Percentiles rank a stretch among this genome's conserved stretches.
Conservation (phyloP, 306 rosid genomes). For the Vicia sativa region DNA sequence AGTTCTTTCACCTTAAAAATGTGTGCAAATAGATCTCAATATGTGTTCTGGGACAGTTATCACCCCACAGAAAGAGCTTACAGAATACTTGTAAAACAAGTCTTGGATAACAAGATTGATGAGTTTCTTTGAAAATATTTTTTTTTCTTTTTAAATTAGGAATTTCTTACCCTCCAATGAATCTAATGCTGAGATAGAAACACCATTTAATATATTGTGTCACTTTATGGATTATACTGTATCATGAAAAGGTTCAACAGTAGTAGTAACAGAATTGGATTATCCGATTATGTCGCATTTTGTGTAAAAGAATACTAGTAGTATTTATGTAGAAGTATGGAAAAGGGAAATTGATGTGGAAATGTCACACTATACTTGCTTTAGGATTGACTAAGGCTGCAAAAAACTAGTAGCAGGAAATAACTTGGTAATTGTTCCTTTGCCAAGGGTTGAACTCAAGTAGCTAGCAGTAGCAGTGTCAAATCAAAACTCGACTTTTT, state of each 20-base stretch:
- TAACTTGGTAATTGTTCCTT: neutral
- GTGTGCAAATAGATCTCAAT: conserved; percentile 49
- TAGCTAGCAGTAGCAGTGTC: no score
- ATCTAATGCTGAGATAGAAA: conserved; percentile 4
- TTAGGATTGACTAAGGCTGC: conserved; percentile 6
- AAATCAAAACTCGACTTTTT: no score
- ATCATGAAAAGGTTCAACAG: conserved; percentile 18
- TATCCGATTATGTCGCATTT: no score
- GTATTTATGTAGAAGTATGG: no score
- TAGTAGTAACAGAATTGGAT: no score
- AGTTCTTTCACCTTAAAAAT: conserved; percentile 24
- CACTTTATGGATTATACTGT: conserved; percentile 9
- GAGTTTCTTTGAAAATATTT: conserved; percentile 41
- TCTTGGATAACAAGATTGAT: neutral
- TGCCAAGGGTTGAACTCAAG: neutral
- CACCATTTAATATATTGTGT: neutral
- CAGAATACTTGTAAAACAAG: conserved; percentile 3
- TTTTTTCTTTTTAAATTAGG: neutral
- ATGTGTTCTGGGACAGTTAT: conserved; percentile 70
- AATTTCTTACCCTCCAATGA: conserved; percentile 12
- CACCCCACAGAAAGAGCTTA: conserved; percentile 56
- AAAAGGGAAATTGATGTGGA: no score
- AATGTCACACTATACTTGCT: neutral
- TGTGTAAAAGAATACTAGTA: no score
- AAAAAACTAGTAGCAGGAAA: neutral